These are phyloP conservation scores for Podila minutissima DNA, from an alignment of 192 early-diverging fungal species.

Conservation along the genomic window DNA sequence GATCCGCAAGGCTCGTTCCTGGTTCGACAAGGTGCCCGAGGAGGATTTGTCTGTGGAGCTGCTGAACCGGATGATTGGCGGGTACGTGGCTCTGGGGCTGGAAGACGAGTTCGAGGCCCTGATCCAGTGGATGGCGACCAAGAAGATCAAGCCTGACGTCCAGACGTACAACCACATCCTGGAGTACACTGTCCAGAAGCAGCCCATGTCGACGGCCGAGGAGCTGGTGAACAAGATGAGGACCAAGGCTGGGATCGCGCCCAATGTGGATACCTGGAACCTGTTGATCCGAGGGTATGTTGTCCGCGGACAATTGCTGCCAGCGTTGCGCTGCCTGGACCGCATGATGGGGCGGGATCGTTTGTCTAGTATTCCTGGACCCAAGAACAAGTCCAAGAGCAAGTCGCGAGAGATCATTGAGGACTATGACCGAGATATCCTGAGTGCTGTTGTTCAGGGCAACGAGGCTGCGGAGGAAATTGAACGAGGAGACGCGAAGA, in stretches of 20 bases:
- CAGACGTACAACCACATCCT: slow-evolving; percentile 43
- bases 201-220: slow-evolving; percentile 32
- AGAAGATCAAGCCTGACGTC: slow-evolving; percentile 34
- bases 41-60: slow-evolving; percentile 11
- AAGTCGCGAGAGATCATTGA: slow-evolving; percentile 31
- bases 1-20: slow-evolving; percentile 33
- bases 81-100: slow-evolving; percentile 34
- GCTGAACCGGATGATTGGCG: slow-evolving; percentile 38
- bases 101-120: slow-evolving; percentile 32
- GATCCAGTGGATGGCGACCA: slow-evolving; percentile 36
- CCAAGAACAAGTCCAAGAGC: slow-evolving; percentile 4
- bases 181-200: slow-evolving; percentile 17
- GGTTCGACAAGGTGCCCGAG: slow-evolving; percentile 30
- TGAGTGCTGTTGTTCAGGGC: slow-evolving; percentile 16
- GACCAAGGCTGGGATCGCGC: slow-evolving; percentile 13
- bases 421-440: slow-evolving; percentile 25
- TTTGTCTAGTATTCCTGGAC: not conserved
- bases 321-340: slow-evolving; percentile 27
- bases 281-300: slow-evolving; percentile 36
- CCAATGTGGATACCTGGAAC: slow-evolving; percentile 37
- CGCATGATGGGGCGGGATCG: slow-evolving; percentile 16
- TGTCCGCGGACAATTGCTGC: slow-evolving; percentile 18
- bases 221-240: slow-evolving; percentile 24
- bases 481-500: not conserved
- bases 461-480: slow-evolving; percentile 1